phyloP scores from a whole-genome alignment of 306 rosid species.

The Citrullus amarus region DNA sequence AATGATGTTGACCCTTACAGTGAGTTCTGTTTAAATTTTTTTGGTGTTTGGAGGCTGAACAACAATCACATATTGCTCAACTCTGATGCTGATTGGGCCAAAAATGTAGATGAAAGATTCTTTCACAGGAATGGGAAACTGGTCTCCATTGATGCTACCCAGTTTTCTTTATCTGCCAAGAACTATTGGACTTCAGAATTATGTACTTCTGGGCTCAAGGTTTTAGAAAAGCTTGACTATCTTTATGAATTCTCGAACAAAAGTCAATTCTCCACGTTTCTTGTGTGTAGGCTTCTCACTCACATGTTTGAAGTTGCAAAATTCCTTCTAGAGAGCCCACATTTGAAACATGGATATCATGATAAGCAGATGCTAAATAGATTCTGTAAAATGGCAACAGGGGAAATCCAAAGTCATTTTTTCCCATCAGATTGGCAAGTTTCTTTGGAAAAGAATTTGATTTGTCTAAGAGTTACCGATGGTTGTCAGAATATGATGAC shows the following conservation, averaged over 20 bases:
- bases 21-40: constrained; percentile 36
- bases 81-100: constrained; percentile 53
- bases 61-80: constrained; percentile 28
- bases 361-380: constrained; percentile 9
- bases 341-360: constrained; percentile 1
- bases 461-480: constrained; percentile 28
- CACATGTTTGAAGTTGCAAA: constrained; percentile 34
- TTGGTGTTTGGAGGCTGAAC: constrained; percentile 40
- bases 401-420: constrained; percentile 5
- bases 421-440: constrained; percentile 35
- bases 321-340: constrained; percentile 27
- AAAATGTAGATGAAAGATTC: constrained; percentile 14
- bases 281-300: constrained; percentile 22
- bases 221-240: constrained; percentile 31
- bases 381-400: constrained; percentile 14
- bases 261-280: constrained; percentile 7
- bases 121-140: constrained; percentile 25
- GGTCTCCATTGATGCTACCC: constrained; percentile 21
- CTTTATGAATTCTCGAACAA: constrained; percentile 17
- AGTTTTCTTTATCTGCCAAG: constrained; percentile 25
- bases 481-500: constrained; percentile 16
- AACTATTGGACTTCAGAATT: constrained; percentile 47
- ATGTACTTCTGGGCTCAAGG: constrained; percentile 32
- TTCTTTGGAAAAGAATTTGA: constrained; percentile 19
- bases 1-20: constrained; percentile 22